phyloP scores from a whole-genome alignment of 306 rosid species.

The Canavalia ensiformis region DNA sequence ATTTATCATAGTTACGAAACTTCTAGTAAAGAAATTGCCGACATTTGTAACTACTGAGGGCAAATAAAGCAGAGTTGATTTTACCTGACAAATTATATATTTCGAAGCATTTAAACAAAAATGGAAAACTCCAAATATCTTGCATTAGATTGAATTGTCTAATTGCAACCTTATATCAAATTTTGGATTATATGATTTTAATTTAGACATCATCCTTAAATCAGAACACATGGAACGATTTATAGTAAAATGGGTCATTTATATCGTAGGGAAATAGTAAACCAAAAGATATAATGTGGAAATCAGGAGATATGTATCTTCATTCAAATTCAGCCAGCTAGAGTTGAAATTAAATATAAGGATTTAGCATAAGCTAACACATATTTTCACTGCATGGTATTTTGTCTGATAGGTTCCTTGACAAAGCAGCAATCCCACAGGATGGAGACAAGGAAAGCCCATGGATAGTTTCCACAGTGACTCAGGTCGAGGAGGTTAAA shows the following conservation, averaged over 20 bases:
- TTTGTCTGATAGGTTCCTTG: conserved; percentile 71
- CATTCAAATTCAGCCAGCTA: conserved; percentile 1
- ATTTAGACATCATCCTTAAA: not conserved
- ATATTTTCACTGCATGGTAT: conserved; percentile 18
- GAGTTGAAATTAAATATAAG: not conserved
- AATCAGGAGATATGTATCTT: not conserved
- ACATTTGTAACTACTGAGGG: not conserved
- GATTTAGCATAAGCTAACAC: conserved; percentile 16
- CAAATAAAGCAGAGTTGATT: not conserved
- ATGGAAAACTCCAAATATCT: not conserved
- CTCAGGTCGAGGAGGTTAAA: conserved; percentile 90
- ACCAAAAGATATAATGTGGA: not conserved
- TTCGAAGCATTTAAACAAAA: not conserved
- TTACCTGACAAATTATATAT: not conserved
- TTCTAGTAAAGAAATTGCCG: not conserved
- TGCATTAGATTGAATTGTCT: not conserved
- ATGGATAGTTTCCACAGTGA: conserved; percentile 83
- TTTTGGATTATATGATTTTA: conserved; percentile 30
- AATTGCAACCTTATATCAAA: not conserved
- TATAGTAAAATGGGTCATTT: not conserved
- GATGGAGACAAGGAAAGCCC: conserved; percentile 57
- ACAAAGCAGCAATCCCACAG: conserved; percentile 88
- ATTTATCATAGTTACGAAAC: not conserved
- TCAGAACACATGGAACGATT: not conserved
- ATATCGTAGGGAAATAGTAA: not conserved